Evolutionary conservation across 768 basidiomycete genomes (phyloP), one percentile per base, ranked within the genome.

Genomic region (Trametes villosa): DNA sequence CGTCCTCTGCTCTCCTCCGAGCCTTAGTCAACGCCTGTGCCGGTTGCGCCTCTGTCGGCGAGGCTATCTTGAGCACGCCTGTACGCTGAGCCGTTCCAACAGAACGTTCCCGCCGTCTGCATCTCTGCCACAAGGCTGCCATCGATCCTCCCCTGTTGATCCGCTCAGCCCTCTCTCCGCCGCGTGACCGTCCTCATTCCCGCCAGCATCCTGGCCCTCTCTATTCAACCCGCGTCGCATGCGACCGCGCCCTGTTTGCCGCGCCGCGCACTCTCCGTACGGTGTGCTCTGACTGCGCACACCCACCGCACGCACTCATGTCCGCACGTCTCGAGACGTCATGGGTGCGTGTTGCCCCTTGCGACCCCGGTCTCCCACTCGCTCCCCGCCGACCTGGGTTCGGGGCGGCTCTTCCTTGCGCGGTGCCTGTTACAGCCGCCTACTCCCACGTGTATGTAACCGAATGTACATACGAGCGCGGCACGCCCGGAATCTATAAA

Each of bases 111-210:
- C 55, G 38, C 54, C 55, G 55, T 47, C 36, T 34, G 33, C 36
- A 57, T 42, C 56, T 57, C 38, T 57, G 56, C 56, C 56, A 57
- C 56, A 49, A 57, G 56, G 56, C 56, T 41, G 56, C 56, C 56
- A 57, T 57, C 56, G 56, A 57, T 57, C 56, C 47, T 40, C 24
- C 47, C 40, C 56, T 38, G n/a, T 48, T 57, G 56, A 50, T 57
- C 47, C 56, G 56, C 45, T 29, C 56, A 29, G 26, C 18, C 42
- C 56, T 24, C 27, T 27, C 24, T 34, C 29, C 22, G 11, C 45
- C 56, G 17, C 47, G 27, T 57, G 47, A 57, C 38, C 56, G 26
- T 57, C 56, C 56, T 57, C 56, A 26, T 57, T 56, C 34, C 55
- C 36, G 26, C 24, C 46, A 12, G 22, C 46, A 29, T 15, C 34